Evolutionary conservation across 2,329 filamentous ascomycete species (phyloP).

Genomic region (Diplodia scrobiculata): DNA sequence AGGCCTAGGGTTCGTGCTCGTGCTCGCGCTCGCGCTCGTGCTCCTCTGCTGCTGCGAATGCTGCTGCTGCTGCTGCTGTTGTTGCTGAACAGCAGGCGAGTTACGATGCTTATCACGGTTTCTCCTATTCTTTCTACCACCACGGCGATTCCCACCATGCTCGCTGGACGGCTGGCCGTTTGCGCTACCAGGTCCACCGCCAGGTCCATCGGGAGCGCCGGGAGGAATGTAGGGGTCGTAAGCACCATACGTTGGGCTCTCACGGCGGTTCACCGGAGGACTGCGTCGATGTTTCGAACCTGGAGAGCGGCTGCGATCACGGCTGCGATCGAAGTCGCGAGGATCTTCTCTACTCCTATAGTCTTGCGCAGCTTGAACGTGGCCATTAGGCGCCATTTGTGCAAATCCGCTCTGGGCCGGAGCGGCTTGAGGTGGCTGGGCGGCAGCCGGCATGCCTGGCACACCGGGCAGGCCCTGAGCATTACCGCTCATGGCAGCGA

Average conservation of each 20-base stretch:
- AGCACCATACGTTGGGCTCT: conserved; percentile 71
- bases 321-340: conserved; percentile 21
- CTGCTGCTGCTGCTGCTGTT: conserved; percentile 14
- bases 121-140: conserved; percentile 54
- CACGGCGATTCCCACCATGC: conserved; percentile 60
- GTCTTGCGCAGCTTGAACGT: conserved; percentile 22
- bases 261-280: conserved; percentile 61
- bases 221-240: conserved; percentile 65
- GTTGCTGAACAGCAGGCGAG: conserved; percentile 27
- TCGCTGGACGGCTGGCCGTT: conserved; percentile 9
- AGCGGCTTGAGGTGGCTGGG: conserved; percentile 12
- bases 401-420: conserved; percentile 21
- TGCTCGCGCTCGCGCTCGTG: conserved; percentile 26
- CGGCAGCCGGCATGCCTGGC: not conserved
- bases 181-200: not conserved
- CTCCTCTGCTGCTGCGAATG: conserved; percentile 28
- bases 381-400: conserved; percentile 12
- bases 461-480: not conserved
- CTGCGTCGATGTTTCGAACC: conserved; percentile 70
- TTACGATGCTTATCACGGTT: conserved; percentile 41
- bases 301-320: conserved; percentile 63
- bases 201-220: conserved; percentile 33
- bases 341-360: conserved; percentile 26
- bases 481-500: conserved; percentile 21
- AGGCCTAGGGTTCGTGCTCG: conserved; percentile 40